Conservation (phyloP, 345 rosid species). For the Eucalyptus rudis region DNA sequence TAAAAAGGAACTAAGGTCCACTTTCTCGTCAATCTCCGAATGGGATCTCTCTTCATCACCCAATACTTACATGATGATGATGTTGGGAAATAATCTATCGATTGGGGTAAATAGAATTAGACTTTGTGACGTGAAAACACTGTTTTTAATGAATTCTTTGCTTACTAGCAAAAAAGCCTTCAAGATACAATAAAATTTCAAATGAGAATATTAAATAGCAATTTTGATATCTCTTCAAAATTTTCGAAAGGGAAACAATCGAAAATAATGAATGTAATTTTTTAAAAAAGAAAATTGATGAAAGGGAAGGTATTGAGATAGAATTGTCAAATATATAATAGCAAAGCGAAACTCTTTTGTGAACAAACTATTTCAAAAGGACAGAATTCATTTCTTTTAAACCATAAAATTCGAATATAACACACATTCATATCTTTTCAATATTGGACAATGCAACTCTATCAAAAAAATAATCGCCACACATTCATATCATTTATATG, state of each 20-base stretch:
- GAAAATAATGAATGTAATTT: fast-evolving
- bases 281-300: no score
- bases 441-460: neutral
- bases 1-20: neutral
- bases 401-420: neutral
- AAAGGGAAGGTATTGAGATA: neutral
- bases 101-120: neutral
- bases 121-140: fast-evolving
- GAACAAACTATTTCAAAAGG: neutral
- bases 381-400: neutral
- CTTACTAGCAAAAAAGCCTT: neutral
- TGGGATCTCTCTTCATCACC: no score
- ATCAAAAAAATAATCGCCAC: neutral
- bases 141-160: no score
- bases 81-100: no score
- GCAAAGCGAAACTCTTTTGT: no score
- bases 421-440: neutral
- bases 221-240: fast-evolving
- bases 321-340: no score
- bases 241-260: fast-evolving
- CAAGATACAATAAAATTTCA: neutral
- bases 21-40: neutral
- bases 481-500: neutral
- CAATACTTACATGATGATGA: no score
- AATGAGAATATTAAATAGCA: fast-evolving